Conservation (phyloP, 345 rosid genomes). For the Ceriops decandra region DNA sequence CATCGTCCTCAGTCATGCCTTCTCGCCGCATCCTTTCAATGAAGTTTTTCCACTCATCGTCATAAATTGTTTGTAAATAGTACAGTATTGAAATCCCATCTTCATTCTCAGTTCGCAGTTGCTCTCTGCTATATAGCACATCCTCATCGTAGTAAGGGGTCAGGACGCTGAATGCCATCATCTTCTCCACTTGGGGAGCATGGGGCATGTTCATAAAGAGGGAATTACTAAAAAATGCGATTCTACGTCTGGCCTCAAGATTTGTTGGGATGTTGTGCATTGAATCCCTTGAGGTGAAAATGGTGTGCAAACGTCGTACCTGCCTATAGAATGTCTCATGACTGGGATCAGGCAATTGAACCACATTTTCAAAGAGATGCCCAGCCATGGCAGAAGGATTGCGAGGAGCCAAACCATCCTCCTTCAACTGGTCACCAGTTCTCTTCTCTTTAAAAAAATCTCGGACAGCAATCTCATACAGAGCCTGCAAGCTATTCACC, state of each 20-base stretch:
- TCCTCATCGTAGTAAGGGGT: slow-evolving; percentile 96
- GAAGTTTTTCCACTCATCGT: slow-evolving; percentile 91
- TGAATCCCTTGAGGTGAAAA: slow-evolving; percentile 85
- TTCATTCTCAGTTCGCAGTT: slow-evolving; percentile 81
- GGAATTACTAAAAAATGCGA: slow-evolving; percentile 94
- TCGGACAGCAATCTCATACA: slow-evolving; percentile 75
- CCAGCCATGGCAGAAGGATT: slow-evolving; percentile 71
- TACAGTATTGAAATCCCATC: slow-evolving; percentile 90
- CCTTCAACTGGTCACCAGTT: slow-evolving; percentile 54
- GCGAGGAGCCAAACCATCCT: slow-evolving; percentile 72
- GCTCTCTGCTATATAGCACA: slow-evolving; percentile 82
- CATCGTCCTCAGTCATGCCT: slow-evolving; percentile 64
- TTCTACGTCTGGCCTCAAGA: slow-evolving; percentile 91
- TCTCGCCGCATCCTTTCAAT: slow-evolving; percentile 88
- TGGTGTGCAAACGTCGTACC: slow-evolving; percentile 81
- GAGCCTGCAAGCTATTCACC: slow-evolving; percentile 81
- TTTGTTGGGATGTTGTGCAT: slow-evolving; percentile 79
- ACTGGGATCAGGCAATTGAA: slow-evolving; percentile 64
- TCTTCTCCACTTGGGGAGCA: slow-evolving; percentile 98
- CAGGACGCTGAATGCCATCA: slow-evolving; percentile 94
- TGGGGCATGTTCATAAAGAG: slow-evolving; percentile 98
- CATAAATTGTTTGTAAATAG: slow-evolving; percentile 87
- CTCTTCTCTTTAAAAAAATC: slow-evolving; percentile 74
- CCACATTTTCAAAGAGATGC: slow-evolving; percentile 71
- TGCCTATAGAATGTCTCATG: slow-evolving; percentile 74